A percentile compares a stretch with the other conserved stretches of the same genome.
phyloP scores from a whole-genome alignment of 441 rosid species.

The Populus hybrid region DNA sequence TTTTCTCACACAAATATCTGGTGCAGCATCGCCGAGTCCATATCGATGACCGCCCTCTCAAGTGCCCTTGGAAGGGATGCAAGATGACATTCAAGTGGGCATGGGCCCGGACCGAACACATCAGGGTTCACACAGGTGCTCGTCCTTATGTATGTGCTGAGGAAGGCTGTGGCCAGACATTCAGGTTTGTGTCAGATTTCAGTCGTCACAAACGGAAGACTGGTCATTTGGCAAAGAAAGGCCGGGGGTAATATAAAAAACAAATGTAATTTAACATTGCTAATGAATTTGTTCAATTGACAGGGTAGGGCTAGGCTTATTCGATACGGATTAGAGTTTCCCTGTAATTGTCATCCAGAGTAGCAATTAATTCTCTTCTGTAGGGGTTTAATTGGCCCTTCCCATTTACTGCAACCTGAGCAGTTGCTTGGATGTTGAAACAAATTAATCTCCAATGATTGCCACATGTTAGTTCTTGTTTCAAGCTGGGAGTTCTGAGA shows the following conservation, averaged over 20 bases:
- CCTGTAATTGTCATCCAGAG: slow-evolving; percentile 35
- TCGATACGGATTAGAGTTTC: slow-evolving; percentile 27
- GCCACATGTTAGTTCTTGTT: background rate
- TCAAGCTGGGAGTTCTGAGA: background rate
- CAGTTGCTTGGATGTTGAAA: slow-evolving; percentile 19
- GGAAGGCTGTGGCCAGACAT: slow-evolving; percentile 91
- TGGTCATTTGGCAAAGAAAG: slow-evolving; percentile 78
- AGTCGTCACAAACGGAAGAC: slow-evolving; percentile 98
- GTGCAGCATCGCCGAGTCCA: slow-evolving; percentile 96
- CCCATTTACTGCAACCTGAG: slow-evolving; percentile 16
- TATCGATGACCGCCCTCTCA: slow-evolving; percentile 84
- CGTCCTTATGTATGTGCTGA: slow-evolving; percentile 87
- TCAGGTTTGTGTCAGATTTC: slow-evolving; percentile 92
- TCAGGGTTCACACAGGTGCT: slow-evolving; percentile 96
- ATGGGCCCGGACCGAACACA: slow-evolving; percentile 97
- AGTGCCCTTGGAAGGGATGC: slow-evolving; percentile 99
- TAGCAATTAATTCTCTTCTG: slow-evolving; percentile 23
- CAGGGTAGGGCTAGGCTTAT: slow-evolving; percentile 34
- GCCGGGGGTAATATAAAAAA: slow-evolving; percentile 32
- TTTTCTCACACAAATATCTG: slow-evolving; percentile 94
- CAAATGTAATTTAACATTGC: slow-evolving; percentile 30
- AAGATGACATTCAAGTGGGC: slow-evolving; percentile 99
- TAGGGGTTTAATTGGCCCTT: slow-evolving; percentile 25
- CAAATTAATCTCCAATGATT: slow-evolving; percentile 6
- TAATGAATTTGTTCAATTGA: slow-evolving; percentile 38